Conservation (phyloP, 345 rosid species). For the Salix arbutifolia region DNA sequence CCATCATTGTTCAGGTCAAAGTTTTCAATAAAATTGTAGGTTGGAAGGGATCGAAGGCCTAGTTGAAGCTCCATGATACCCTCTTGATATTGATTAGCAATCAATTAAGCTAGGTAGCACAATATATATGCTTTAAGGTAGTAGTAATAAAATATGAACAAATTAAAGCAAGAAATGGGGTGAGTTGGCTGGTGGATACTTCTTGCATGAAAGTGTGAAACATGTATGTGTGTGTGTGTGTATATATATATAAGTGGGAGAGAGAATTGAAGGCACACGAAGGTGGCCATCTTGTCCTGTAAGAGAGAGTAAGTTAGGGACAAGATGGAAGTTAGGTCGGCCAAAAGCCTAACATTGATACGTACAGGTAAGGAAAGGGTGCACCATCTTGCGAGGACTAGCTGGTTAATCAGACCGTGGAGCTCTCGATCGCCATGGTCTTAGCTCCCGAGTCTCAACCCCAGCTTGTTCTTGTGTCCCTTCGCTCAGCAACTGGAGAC, state of each 20-base stretch:
- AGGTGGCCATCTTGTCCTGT: constrained; percentile 19
- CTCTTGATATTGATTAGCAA: neutral
- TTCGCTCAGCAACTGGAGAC: neutral
- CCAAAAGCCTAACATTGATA: constrained; percentile 54
- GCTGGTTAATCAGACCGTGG: constrained; percentile 3
- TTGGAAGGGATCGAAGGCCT: constrained; percentile 36
- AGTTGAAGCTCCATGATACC: constrained; percentile 48
- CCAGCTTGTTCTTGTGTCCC: constrained; percentile 5
- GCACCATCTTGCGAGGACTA: constrained; percentile 28
- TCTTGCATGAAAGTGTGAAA: neutral
- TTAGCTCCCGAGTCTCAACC: neutral
- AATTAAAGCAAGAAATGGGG: neutral
- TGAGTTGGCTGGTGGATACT: neutral
- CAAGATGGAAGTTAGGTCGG: constrained; percentile 60
- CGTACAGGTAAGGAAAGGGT: constrained; percentile 35
- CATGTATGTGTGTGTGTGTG: neutral
- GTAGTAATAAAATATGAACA: neutral
- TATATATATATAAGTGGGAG: constrained; percentile 1
- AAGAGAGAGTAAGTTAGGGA: constrained; percentile 35
- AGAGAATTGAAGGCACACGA: constrained; percentile 5
- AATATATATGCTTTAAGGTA: neutral
- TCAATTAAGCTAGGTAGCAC: no score
- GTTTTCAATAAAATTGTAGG: constrained; percentile 7
- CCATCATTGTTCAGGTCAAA: constrained; percentile 19
- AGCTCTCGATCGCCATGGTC: neutral